Base-by-base conservation (phyloP, 2,329 filamentous ascomycete genomes). In the Neonectria ditissima region DNA sequence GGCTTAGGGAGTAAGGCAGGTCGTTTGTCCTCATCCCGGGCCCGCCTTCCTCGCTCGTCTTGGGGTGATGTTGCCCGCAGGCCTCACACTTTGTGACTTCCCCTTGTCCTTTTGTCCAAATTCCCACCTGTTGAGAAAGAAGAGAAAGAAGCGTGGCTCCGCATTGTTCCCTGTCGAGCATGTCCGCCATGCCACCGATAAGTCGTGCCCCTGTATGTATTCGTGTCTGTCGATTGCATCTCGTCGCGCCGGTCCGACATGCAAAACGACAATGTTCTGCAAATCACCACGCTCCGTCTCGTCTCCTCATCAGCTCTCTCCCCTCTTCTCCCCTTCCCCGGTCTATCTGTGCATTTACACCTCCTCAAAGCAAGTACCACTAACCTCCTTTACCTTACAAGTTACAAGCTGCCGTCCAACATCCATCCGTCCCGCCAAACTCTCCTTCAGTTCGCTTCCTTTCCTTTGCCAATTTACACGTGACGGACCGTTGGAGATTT, bases 161-260 rank as follows among this genome's bases (percentile, higher is more conserved):
- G 41, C 48, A 30, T 28, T 44, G 2, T 45, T n/a, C 43, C 34
- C 43, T 43, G 32, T 50, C 44, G 30, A 50, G 32, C 55, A 39
- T 57, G 44, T 41, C 24, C 47, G 54, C 22, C 7, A 16, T 55
- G 37, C 45, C 41, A 2, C 26, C 16, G 8, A 37, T 37, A 20
- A 37, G 14, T 37, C 34, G 30, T 59, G 56, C 28, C 56, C 37
- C 48, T 58, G 48, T 39, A 59, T 58, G 48, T 39, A 59, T 32
- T 32, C 44, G 32, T 30, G 37, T 55, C 43, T 53, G 56, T 53
- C 39, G 56, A 59, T 47, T 59, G 47, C 48, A 59, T 59, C 48
- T 59, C 56, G 28, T 59, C 8, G 37, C 47, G 26, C 45, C 20
- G 30, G 55, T 43, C 55, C 37, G 45, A 57, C 32, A 50, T 22